These are phyloP conservation scores for Apiosordaria backusii DNA, from an alignment of 495 filamentous ascomycete genomes.

Conservation along the genomic window DNA sequence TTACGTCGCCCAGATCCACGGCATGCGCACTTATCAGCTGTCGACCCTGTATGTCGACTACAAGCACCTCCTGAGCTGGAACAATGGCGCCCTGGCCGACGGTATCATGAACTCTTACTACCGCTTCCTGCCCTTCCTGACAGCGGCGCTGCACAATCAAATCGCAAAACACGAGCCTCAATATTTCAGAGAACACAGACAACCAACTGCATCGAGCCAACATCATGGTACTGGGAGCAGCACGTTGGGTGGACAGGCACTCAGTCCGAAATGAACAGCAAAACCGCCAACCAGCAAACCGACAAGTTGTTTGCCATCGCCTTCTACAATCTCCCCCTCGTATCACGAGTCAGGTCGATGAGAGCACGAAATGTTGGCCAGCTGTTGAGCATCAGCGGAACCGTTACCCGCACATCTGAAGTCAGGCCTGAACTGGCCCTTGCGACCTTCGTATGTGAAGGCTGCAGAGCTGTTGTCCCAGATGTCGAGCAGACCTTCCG, in stretches of 20 bases:
- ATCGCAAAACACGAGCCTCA: conserved; percentile 91
- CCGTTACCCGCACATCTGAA: conserved; percentile 93
- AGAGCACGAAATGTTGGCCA: conserved; percentile 89
- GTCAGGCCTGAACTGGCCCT: conserved; percentile 90
- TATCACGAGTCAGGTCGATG: conserved; percentile 83
- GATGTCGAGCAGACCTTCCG: conserved; percentile 97
- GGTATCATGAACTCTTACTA: conserved; percentile 91
- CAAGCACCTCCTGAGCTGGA: conserved; percentile 70
- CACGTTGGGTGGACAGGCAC: conserved; percentile 43
- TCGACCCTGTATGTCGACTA: conserved; percentile 98
- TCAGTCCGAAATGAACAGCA: conserved; percentile 59
- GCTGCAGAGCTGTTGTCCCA: conserved; percentile 71
- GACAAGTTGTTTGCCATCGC: conserved; percentile 94
- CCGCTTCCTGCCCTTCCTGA: conserved; percentile 89
- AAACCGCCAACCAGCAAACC: conserved; percentile 89
- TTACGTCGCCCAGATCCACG: conserved; percentile 94
- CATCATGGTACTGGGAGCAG: conserved; percentile 68
- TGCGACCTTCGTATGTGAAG: conserved; percentile 89
- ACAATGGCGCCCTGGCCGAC: conserved; percentile 70
- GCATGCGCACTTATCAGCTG: conserved; percentile 76
- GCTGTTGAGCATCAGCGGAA: conserved; percentile 91
- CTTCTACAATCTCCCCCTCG: conserved; percentile 95
- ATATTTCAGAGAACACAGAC: conserved; percentile 87
- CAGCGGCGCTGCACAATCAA: conserved; percentile 82
- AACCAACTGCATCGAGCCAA: conserved; percentile 59